Base-by-base conservation (phyloP, 176 grass and related monocot species). In the Calamus simplicifolius region DNA sequence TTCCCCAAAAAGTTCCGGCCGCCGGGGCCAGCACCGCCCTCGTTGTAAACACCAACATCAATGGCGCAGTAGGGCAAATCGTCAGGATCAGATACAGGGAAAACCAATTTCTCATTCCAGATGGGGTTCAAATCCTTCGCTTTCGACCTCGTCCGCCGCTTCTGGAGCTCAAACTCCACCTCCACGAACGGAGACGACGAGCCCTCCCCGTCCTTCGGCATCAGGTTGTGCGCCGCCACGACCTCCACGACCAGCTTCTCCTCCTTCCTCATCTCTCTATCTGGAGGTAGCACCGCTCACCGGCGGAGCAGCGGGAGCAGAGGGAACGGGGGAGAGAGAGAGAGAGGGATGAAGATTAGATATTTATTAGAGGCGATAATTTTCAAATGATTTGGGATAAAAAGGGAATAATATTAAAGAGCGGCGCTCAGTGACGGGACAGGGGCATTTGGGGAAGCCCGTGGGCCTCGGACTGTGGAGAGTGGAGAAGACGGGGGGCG, bases 181-280 rank as follows among this genome's bases (percentile, higher is more conserved):
- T 95, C 90, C 0, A 95, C 90, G 77, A 77, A 95, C 0, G 90
- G 70, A 25, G 86, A 87, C 0, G 90, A 95, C 25, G 90, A 90
- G 6, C 90, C 90, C 58, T 89, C 82, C 1, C 90, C 90, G 61
- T 95, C 86, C 63, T 95, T 95, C 56, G 86, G 90, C 90, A 95
- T 90, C 21, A 95, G 80, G 74, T 90, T 95, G 82, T 89, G 86
- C 63, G 90, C 90, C 63, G 79, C 90, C 43, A 87, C 80, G 59
- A 95, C 85, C 82, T 95, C 90, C 67, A 95, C 90, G 77, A 90
- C 90, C 54, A 95, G 74, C 73, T 76, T 87, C 90, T 95, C 90
- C 63, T 68, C 81, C 77, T 89, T 84, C 5, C 78, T 67, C 90
- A 86, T 89, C 25, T 4, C 50, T 16, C 21, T 16, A 0, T 26